Evolutionary conservation across 1,284 basidiomycete genomes (phyloP), one percentile per base, ranked within the genome.

Genomic region (Ceratorhiza oryzae-sativae): DNA sequence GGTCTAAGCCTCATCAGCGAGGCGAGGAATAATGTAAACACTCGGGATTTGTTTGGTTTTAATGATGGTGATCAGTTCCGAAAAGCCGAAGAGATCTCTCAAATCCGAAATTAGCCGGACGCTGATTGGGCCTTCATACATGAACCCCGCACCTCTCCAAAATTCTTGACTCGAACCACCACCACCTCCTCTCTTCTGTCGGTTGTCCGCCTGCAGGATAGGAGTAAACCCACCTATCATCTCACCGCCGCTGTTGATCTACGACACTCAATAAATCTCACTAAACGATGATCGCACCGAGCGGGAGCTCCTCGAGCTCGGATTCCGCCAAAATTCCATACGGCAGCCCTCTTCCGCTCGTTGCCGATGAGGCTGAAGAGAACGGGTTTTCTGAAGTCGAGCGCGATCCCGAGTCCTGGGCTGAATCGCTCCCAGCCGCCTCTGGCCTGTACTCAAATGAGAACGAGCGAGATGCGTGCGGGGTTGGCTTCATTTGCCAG

Each of bases 401-500:
- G 78, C 89, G 92, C 79, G 89, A 94, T 81, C 86, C 89, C 67
- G 77, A 82, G 56, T 92, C 92, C 72, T 94, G 87, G 86, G 86
- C 89, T 70, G 85, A 83, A 32, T 84, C 90, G 62, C 84, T 93
- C 70, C 93, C 93, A 59, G 93, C 92, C 53, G 87, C 86, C 79
- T 92, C 95, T 82, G 93, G 93, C 76, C 84, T 94, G 76, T 97
- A 97, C 83, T 82, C 90, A 80, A 91, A 94, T 80, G 92, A 94
- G 75, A 89, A 93, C 81, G 95, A 97, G 83, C 95, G 93, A 83
- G 95, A 97, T 79, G 86, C 90, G 6, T 94, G 94, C 80, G 96
- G 97, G 86, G 97, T 98, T 78, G 96, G 96, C 81, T 98, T 98
- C 81, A 91, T 98, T 80, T 97, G 94, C 83, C 95, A 98, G 81